Conservation (phyloP, 345 rosid genomes). For the Streptanthus diversifolius region DNA sequence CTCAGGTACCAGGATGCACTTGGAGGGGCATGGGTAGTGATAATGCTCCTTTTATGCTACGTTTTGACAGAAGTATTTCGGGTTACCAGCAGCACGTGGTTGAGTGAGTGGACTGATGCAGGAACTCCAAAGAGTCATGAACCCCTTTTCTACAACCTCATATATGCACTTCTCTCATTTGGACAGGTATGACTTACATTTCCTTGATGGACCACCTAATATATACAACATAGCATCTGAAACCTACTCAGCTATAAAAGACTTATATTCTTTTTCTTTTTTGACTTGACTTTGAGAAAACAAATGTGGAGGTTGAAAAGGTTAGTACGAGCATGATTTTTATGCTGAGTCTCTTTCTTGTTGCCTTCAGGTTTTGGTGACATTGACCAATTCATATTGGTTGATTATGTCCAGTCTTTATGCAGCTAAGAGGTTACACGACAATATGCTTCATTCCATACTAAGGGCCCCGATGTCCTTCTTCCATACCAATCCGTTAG, state of each 20-base stretch:
- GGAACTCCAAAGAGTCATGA: constrained; percentile 50
- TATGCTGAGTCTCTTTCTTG: constrained; percentile 18
- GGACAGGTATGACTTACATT: constrained; percentile 67
- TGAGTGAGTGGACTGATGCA: constrained; percentile 93
- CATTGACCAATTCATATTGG: constrained; percentile 88
- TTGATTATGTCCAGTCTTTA: constrained; percentile 79
- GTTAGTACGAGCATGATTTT: background rate
- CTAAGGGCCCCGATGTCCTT: constrained; percentile 96
- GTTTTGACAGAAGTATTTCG: constrained; percentile 72
- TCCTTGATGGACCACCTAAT: background rate
- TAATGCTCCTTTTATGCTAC: constrained; percentile 71
- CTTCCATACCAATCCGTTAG: constrained; percentile 97
- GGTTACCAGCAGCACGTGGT: constrained; percentile 94
- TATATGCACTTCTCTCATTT: constrained; percentile 69
- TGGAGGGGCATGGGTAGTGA: constrained; percentile 96
- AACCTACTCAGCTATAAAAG: background rate
- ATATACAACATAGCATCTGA: constrained; percentile 1
- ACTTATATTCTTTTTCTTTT: background rate
- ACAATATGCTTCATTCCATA: constrained; percentile 85
- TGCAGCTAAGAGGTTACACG: constrained; percentile 89
- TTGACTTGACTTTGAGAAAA: background rate
- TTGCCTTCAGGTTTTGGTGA: constrained; percentile 68
- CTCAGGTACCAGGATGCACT: constrained; percentile 89
- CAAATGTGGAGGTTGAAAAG: background rate
- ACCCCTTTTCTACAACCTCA: constrained; percentile 65